These are phyloP conservation scores for Thozetella sp. DNA, from an alignment of 495 filamentous ascomycete genomes.

Conservation along the genomic window DNA sequence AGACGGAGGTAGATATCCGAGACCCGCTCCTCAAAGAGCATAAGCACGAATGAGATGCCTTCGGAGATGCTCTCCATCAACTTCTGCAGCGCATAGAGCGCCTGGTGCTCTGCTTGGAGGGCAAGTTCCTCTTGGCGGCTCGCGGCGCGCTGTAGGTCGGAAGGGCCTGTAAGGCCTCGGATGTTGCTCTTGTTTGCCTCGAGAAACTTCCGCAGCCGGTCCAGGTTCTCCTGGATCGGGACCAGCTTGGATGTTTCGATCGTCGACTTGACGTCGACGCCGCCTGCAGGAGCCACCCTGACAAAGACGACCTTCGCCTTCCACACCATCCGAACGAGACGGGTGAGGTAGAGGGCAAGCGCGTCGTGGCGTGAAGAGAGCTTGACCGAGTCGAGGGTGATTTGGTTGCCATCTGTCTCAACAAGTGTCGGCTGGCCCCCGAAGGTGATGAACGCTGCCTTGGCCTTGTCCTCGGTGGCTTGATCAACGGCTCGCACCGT, in stretches of 20 bases:
- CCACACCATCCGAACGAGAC: conserved; percentile 87
- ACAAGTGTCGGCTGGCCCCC: conserved; percentile 81
- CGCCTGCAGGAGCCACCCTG: conserved; percentile 50
- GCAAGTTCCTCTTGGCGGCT: conserved; percentile 88
- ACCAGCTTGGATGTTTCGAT: conserved; percentile 67
- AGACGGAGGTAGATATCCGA: conserved; percentile 85
- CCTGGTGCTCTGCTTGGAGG: conserved; percentile 90
- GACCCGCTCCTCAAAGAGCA: conserved; percentile 89
- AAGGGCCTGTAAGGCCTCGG: conserved; percentile 85
- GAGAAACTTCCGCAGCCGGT: conserved; percentile 78
- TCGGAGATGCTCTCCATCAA: conserved; percentile 87
- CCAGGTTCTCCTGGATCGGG: conserved; percentile 76
- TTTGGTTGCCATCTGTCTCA: conserved; percentile 67
- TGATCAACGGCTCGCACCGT: conserved; percentile 79
- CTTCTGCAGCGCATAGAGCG: conserved; percentile 79
- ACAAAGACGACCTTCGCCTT: conserved; percentile 55
- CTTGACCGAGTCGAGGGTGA: conserved; percentile 74
- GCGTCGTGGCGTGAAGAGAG: conserved; percentile 90
- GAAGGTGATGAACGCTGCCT: conserved; percentile 84
- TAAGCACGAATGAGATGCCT: conserved; percentile 91
- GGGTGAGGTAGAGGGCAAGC: conserved; percentile 80
- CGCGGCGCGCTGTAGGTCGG: conserved; percentile 67
- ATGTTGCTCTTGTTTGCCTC: conserved; percentile 85
- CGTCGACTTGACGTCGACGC: conserved; percentile 60
- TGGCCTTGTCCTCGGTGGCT: conserved; percentile 77